Base-by-base conservation (phyloP, 352 stramenopile genomes). In the Pythium rishiriense region DNA sequence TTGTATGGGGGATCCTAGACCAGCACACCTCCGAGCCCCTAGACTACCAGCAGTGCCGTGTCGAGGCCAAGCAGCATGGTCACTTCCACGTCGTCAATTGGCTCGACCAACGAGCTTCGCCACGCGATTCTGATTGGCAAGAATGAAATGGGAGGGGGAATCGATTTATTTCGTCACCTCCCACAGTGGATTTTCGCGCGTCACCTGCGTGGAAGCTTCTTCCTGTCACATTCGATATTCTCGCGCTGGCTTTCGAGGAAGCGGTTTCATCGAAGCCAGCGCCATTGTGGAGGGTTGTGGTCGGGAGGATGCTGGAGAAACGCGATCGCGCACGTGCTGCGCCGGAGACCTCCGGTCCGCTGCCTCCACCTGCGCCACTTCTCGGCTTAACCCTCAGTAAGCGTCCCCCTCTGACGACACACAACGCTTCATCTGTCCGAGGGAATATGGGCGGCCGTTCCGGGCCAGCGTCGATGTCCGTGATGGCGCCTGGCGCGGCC, bases 11-110 rank as follows among this genome's bases (percentile, higher is more conserved):
- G 5, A 3, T 50, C 8, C 14, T 15, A 12, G 9, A 41, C 21
- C 52, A 59, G 25, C 25, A 58, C 17, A 24, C 17, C 21, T 22
- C 15, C 2, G 22, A 43, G 1, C 14, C 37, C 15, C 1, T 29
- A 3, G 43, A 55, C 26, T 5, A 21, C 0, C 17, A 25, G 9
- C 26, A 46, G 26, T 63, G 47, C 21, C 60, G 66, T 29, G 49
- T 35, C 11, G 9, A 41, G 5, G 65, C 65, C 6, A 51, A 64
- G 22, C 29, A 24, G 1, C 47, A 62, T 24, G 66, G 66, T 17
- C 56, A 63, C 22, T 46, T 72, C 10, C 39, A 69, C 28, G 46
- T 72, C 28, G 33, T 48, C 12, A 14, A 42, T 0, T 72, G 66
- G 60, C 53, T 72, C 7, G 43, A 72, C 21, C 0, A 5, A n/a